Evolutionary conservation across 768 basidiomycete species (phyloP).

Genomic region (Pisolithus tinctorius): DNA sequence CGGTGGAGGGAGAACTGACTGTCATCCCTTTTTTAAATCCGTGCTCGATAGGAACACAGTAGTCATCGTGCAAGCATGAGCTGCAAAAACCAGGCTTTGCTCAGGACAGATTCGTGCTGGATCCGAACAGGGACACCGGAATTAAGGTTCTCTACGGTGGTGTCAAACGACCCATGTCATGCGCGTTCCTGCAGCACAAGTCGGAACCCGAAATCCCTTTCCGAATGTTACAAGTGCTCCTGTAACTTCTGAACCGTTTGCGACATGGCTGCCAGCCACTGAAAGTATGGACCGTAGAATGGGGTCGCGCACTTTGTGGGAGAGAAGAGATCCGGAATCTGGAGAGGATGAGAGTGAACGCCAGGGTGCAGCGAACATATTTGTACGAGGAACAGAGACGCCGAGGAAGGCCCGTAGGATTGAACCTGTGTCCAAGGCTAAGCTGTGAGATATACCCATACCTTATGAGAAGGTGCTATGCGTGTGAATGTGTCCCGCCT

Average conservation of each 20-base stretch:
- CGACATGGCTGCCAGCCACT: constrained; percentile 2
- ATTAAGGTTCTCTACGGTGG: no score
- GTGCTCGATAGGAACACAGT: no score
- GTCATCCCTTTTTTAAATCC: no score
- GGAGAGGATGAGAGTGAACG: not conserved
- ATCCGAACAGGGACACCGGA: no score
- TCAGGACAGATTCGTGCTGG: no score
- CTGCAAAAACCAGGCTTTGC: no score
- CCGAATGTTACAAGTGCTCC: not conserved
- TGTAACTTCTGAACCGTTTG: not conserved
- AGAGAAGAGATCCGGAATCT: not conserved
- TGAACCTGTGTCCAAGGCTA: not conserved
- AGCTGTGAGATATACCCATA: not conserved
- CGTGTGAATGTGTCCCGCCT: no score
- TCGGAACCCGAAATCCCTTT: no score
- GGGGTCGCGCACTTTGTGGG: not conserved
- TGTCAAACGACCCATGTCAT: not conserved
- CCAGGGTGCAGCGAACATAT: not conserved
- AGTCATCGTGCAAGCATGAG: no score
- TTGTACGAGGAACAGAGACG: not conserved
- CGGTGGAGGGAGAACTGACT: not conserved
- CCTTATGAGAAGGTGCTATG: no score
- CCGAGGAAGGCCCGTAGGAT: not conserved
- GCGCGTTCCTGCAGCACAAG: not conserved
- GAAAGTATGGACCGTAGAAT: not conserved